Base-by-base conservation (phyloP, 805 yeast species). In the Candida hispaniensis region DNA sequence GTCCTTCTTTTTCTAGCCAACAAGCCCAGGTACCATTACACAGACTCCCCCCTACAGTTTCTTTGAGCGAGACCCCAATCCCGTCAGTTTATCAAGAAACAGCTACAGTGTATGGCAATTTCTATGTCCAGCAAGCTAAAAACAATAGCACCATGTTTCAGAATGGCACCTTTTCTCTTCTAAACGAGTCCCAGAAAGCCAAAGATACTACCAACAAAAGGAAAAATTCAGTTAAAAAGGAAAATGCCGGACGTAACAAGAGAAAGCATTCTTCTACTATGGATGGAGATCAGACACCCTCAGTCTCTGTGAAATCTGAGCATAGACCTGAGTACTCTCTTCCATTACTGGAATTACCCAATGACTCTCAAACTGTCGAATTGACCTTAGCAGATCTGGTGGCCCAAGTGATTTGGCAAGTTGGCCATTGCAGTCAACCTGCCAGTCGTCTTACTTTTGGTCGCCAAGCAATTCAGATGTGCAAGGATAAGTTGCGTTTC, bases 401-500 rank as follows among this genome's bases (percentile, higher is more conserved):
- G 6, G 56, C 51, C 5, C 46, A 40, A 16, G 34, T 48, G 4
- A 29, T 52, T 6, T 50, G 54, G 49, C 49, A 48, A 25, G 44
- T 51, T 19, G 49, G 26, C 8, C 52, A 50, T 25, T 42, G 53
- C 30, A 29, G 36, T 9, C 41, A 44, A 7, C 56, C 57, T 13
- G 57, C 58, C 18, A 22, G 48, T 26, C 41, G 56, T 16, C 36
- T 55, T 16, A 41, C 47, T 26, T 32, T 45, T 4, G 54, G 56
- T 6, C 20, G 47, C n/a, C 48, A 49, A 23, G 50, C 55, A 7
- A 43, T 45, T 6, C 44, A 43, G 15, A 43, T 41, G 11, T 42
- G 48, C 36, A 44, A 44, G n/a, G 52, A 52, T 30, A 46, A 51
- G 43, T 38, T 56, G 35, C 40, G 60, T 18, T 42, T 46, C 25